Evolutionary conservation across 139 green algal species (phyloP), one percentile per base, ranked within the genome.

Genomic region (Chara braunii): DNA sequence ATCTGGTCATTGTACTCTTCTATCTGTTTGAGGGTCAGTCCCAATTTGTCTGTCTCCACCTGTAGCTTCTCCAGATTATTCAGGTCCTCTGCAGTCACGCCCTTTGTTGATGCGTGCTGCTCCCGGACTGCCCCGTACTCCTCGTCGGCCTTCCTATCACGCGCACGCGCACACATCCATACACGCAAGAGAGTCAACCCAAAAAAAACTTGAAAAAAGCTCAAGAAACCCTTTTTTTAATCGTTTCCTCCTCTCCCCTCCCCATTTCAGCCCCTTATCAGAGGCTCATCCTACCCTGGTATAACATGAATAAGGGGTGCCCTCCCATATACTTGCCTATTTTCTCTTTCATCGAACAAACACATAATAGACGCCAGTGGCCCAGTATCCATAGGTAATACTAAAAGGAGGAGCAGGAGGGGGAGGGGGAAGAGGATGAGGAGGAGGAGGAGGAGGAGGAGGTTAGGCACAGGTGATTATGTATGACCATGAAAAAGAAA

Each of bases 1-100:
- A 82, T 79, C 43, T 78, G 29, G 24, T 80, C 76, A 57, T 85
- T 82, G 71, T 86, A 80, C 36, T 26, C 36, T 75, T 87, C 81
- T 4, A 85, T 63, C 53, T 89, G 85, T 37, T 69, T 64, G 26
- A 74, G 72, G 18, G 63, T 74, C 6, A 9, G 52, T 0, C 68
- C 78, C 35, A 94, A 74, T 6, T 72, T 45, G 66, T 94, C 87
- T 54, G 93, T 74, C 74, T 95, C 85, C 32, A 62, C 31, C 64
- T 95, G 85, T 48, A 87, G 73, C 51, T 74, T 71, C 51, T 92
- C 56, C 34, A 28, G 37, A 5, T 53, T 8, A 33, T 52, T 53
- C 18, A n/a, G 53, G 18, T 12, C 53, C 53, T 18, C 11, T 18
- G 12, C 53, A n/a, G 53, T 5, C 33, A 22, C 56, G 31, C 5